phyloP scores from a whole-genome alignment of 1,139 yeast species.

The Suhomyces atakaporum region DNA sequence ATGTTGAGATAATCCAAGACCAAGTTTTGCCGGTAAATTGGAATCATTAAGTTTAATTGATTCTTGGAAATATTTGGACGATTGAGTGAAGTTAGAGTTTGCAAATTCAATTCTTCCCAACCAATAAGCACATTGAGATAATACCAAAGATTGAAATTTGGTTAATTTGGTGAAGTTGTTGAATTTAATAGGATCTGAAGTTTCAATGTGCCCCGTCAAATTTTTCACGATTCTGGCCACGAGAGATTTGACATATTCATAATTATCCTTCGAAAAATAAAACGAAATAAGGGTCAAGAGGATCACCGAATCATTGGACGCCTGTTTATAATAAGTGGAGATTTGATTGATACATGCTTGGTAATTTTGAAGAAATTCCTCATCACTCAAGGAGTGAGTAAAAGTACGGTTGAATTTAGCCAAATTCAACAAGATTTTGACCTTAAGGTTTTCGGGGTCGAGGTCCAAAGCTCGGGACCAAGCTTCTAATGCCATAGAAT shows the following conservation, averaged over 20 bases:
- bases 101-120: conserved; percentile 74
- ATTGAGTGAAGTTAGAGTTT: conserved; percentile 58
- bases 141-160: conserved; percentile 38
- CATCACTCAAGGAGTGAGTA: conserved; percentile 58
- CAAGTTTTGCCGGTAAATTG: conserved; percentile 71
- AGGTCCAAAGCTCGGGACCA: conserved; percentile 82
- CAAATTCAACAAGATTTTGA: conserved; percentile 65
- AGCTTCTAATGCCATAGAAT: conserved; percentile 70
- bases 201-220: conserved; percentile 33
- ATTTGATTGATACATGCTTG: conserved; percentile 42
- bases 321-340: conserved; percentile 29
- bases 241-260: conserved; percentile 57
- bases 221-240: conserved; percentile 51
- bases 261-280: conserved; percentile 62
- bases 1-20: conserved; percentile 84
- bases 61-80: conserved; percentile 73
- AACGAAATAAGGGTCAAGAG: conserved; percentile 52
- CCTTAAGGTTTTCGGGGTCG: conserved; percentile 61
- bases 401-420: conserved; percentile 69
- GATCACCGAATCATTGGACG: conserved; percentile 37
- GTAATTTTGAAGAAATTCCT: conserved; percentile 55
- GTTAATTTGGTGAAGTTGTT: conserved; percentile 26
- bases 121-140: conserved; percentile 87
- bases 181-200: conserved; percentile 23
- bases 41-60: conserved; percentile 64